Evolutionary conservation across 768 basidiomycete species (phyloP).

Genomic region (Lactifluus pinguis): DNA sequence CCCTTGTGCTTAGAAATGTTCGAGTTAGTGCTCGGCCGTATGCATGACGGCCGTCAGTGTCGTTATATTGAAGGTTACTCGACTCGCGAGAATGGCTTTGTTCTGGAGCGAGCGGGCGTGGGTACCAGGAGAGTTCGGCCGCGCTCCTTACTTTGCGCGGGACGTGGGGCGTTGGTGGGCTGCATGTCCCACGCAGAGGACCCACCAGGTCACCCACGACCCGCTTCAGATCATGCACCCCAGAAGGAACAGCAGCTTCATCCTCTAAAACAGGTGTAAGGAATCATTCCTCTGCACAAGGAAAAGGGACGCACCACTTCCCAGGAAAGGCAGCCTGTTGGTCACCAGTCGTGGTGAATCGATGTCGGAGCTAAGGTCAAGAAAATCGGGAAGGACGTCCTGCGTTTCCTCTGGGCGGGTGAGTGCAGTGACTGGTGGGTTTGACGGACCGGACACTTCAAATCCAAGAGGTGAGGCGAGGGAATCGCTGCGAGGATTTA

Average conservation of each 20-base stretch:
- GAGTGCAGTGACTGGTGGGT: background rate
- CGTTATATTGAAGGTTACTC: background rate
- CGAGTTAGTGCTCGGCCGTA: background rate
- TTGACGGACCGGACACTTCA: background rate
- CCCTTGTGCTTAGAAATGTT: background rate
- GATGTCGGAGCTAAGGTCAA: conserved; percentile 11
- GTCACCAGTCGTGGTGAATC: background rate
- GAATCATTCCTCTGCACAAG: background rate
- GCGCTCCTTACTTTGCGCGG: conserved; percentile 14
- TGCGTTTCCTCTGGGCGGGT: conserved; percentile 3
- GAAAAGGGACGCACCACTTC: background rate
- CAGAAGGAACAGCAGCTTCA: background rate
- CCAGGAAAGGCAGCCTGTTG: background rate
- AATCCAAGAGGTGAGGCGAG: background rate
- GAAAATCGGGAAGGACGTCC: conserved; percentile 16
- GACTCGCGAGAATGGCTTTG: background rate
- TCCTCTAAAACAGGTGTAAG: background rate
- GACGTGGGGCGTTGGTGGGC: background rate
- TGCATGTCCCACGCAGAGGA: background rate
- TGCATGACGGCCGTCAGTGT: background rate
- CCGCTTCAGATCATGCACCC: background rate
- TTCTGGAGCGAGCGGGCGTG: background rate
- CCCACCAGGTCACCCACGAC: background rate
- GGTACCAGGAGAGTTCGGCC: background rate
- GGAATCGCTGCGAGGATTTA: background rate